These are phyloP conservation scores for Cercospora nicotianae DNA, from an alignment of 2,329 filamentous ascomycete species.

Conservation along the genomic window DNA sequence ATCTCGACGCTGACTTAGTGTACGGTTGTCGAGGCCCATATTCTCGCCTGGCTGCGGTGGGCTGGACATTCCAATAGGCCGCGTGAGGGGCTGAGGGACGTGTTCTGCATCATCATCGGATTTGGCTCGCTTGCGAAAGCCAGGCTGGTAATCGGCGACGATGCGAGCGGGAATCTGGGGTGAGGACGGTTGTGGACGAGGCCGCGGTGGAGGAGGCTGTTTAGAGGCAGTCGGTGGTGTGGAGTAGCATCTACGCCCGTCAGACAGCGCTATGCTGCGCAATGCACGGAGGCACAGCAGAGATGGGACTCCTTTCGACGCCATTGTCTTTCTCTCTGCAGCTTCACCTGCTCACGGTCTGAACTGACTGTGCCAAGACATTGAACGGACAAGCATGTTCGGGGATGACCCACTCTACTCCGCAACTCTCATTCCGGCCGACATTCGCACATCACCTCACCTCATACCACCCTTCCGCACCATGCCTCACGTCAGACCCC, in stretches of 20 bases:
- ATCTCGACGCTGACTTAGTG: slow-evolving; percentile 66
- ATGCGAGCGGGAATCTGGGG: slow-evolving; percentile 22
- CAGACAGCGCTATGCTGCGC: slow-evolving; percentile 29
- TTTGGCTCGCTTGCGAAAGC: slow-evolving; percentile 27
- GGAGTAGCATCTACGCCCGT: slow-evolving; percentile 29
- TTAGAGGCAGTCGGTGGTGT: slow-evolving; percentile 20
- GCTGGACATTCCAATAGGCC: slow-evolving; percentile 77
- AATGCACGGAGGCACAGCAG: slow-evolving; percentile 32
- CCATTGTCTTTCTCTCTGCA: slow-evolving; percentile 1
- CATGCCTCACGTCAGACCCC: not conserved
- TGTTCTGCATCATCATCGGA: slow-evolving; percentile 45
- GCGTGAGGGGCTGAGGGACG: slow-evolving; percentile 56
- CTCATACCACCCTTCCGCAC: not conserved
- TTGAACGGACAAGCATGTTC: slow-evolving; percentile 30
- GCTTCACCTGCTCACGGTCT: not conserved
- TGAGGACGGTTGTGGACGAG: slow-evolving; percentile 15
- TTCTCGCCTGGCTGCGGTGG: slow-evolving; percentile 80
- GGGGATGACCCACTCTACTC: not conserved
- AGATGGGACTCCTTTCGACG: slow-evolving; percentile 38
- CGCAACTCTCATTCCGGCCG: not conserved
- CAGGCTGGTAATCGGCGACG: slow-evolving; percentile 22
- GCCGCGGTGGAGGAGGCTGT: slow-evolving; percentile 24
- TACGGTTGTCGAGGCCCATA: slow-evolving; percentile 69
- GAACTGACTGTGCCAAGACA: not conserved
- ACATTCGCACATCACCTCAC: slow-evolving; percentile 23